Percentiles rank a stretch among this genome's conserved stretches.
phyloP scores from a whole-genome alignment of 108 stramenopile species.

The Ochromonas danica region DNA sequence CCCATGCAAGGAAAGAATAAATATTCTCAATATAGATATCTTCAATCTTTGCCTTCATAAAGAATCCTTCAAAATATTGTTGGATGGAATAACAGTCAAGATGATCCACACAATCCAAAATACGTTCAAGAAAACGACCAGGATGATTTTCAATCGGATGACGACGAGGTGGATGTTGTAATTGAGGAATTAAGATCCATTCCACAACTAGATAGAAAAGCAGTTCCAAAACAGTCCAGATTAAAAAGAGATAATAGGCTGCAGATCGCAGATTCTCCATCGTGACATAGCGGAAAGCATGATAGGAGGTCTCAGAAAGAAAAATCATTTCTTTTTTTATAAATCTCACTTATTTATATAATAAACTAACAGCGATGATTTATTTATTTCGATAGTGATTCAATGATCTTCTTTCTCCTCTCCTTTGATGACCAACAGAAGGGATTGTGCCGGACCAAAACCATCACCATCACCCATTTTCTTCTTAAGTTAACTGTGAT shows the following conservation, averaged over 20 bases:
- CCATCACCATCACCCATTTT: no score
- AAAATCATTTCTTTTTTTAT: no score
- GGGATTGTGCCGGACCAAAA: no score
- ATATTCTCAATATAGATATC: background rate
- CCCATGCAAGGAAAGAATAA: constrained; percentile 5
- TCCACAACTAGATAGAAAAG: background rate
- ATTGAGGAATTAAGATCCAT: background rate
- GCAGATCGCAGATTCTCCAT: background rate
- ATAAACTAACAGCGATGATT: no score
- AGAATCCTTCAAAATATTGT: background rate
- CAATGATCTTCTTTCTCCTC: no score
- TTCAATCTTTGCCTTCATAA: background rate
- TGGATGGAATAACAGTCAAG: background rate
- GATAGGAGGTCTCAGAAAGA: no score
- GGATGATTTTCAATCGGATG: background rate
- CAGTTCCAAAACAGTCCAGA: constrained; percentile 17
- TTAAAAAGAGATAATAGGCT: background rate
- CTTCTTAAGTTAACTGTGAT: no score
- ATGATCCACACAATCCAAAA: background rate
- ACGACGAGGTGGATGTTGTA: background rate
- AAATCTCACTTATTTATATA: no score
- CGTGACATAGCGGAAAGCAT: no score
- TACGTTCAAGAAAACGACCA: background rate
- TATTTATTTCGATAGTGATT: no score
- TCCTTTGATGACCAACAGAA: no score